These are phyloP conservation scores for Coleophoma eucalyptorum DNA, from an alignment of 2,329 filamentous ascomycete genomes.

Conservation along the genomic window DNA sequence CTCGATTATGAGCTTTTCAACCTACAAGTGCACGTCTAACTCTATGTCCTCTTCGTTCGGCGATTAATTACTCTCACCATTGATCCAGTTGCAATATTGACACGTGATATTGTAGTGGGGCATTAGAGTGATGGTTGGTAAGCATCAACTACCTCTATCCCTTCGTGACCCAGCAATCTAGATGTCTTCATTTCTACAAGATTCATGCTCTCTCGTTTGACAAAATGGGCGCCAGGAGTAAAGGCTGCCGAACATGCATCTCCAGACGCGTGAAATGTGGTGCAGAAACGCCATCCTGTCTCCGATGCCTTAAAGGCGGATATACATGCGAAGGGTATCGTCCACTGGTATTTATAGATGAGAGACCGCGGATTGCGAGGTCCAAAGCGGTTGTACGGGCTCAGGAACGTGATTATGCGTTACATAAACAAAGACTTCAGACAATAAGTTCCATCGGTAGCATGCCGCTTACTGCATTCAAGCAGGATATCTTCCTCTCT, in stretches of 20 bases:
- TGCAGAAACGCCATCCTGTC: slow-evolving; percentile 28
- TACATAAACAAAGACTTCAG: not conserved
- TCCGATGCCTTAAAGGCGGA: slow-evolving; percentile 30
- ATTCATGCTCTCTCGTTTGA: no score
- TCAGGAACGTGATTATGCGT: not conserved
- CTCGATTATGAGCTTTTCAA: no score
- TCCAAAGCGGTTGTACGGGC: not conserved
- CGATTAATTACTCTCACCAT: no score
- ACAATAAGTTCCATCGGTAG: not conserved
- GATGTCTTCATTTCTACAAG: no score
- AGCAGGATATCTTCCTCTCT: not conserved
- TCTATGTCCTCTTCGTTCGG: no score
- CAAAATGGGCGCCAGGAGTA: slow-evolving; percentile 13
- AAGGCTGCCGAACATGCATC: slow-evolving; percentile 29
- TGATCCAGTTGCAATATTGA: no score
- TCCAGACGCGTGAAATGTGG: slow-evolving; percentile 27
- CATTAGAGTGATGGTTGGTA: no score
- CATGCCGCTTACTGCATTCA: not conserved
- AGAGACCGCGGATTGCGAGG: slow-evolving; percentile 1
- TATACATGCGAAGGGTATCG: slow-evolving; percentile 32
- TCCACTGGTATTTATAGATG: slow-evolving; percentile 2
- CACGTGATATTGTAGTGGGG: no score
- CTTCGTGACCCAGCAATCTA: no score
- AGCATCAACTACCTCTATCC: no score
- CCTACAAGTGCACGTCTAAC: no score